phyloP scores from a whole-genome alignment of 2,329 filamentous ascomycete genomes.

The Fusarium citri region DNA sequence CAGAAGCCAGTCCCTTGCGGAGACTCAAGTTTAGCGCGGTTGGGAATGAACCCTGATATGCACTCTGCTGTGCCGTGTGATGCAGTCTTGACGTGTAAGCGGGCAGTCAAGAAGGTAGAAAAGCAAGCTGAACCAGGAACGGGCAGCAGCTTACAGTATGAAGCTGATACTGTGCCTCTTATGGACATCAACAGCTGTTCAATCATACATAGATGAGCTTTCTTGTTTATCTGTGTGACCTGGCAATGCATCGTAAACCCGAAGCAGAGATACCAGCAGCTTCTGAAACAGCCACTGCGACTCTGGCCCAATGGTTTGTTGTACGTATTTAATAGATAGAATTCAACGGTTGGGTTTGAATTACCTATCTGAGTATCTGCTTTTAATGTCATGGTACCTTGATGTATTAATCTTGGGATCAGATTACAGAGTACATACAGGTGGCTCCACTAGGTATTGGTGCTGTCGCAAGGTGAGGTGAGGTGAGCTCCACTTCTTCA shows the following conservation, averaged over 20 bases:
- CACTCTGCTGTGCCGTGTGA: conserved; percentile 19
- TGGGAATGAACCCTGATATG: conserved; percentile 18
- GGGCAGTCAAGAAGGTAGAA: not conserved
- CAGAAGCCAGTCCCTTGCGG: conserved; percentile 30
- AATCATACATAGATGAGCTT: not conserved
- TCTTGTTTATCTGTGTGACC: conserved; percentile 31
- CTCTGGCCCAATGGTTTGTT: not conserved
- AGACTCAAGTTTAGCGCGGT: conserved; percentile 28
- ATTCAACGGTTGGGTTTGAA: not conserved
- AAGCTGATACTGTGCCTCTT: conserved; percentile 1
- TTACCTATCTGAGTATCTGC: not conserved
- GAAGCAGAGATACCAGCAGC: conserved; percentile 25
- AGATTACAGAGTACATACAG: conserved; percentile 4
- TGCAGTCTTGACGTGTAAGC: conserved; percentile 34
- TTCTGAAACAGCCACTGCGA: conserved; percentile 4
- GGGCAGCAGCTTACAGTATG: not conserved
- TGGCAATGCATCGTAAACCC: conserved; percentile 34
- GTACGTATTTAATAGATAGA: not conserved
- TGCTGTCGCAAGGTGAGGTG: not conserved
- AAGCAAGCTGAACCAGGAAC: conserved; percentile 11
- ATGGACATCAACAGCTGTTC: not conserved
- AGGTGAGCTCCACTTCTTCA: conserved; percentile 23
- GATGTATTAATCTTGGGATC: not conserved
- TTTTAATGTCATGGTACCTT: not conserved
- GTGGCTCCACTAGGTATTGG: conserved; percentile 15